Evolutionary conservation across 2,329 filamentous ascomycete species (phyloP), one percentile per base, ranked within the genome.

Genomic region (Epichloe gansuensis): DNA sequence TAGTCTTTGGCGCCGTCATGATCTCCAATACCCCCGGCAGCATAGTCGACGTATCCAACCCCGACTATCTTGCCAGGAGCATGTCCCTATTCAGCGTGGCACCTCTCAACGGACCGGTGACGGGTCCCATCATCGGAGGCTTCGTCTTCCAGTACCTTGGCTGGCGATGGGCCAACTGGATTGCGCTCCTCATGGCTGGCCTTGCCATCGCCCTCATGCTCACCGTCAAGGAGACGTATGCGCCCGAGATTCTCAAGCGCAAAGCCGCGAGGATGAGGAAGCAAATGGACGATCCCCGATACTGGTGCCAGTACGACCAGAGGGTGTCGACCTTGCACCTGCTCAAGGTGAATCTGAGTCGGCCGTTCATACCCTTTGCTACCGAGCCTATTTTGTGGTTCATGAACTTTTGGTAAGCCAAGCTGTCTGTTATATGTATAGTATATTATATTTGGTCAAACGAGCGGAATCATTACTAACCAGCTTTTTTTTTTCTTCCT

Each of bases 141-240:
- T 94, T 95, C 58, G 62, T 69, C 17, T 71, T 62, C 57, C 75
- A 89, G 65, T 81, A 85, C 56, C 71, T 93, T 2, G 89, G 88
- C 11, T 96, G 90, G 90, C 72, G 89, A 34, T 95, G 89, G 88
- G 84, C 84, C 39, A 86, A 87, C 61, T 95, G 87, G 85, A 74
- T 93, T 21, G 78, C 84, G 8, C 68, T 91, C 60, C 90, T 94
- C 49, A 74, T 88, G 9, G 77, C 78, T 0, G 87, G 78, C 1
- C 72, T 76, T 0, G 80, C 80, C 0, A 77, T 82, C 52, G 55
- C 76, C 21, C 68, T 83, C 57, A 76, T 88, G 58, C 62, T 73
- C 2, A 71, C 77, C 1, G 72, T 86, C 47, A 78, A 78, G 55
- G 89, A 95, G 68, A 91, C 87, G 0, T 94, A 94, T 60, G 77